phyloP scores from a whole-genome alignment of 2,329 filamentous ascomycete species.

The Monosporascus sp. region DNA sequence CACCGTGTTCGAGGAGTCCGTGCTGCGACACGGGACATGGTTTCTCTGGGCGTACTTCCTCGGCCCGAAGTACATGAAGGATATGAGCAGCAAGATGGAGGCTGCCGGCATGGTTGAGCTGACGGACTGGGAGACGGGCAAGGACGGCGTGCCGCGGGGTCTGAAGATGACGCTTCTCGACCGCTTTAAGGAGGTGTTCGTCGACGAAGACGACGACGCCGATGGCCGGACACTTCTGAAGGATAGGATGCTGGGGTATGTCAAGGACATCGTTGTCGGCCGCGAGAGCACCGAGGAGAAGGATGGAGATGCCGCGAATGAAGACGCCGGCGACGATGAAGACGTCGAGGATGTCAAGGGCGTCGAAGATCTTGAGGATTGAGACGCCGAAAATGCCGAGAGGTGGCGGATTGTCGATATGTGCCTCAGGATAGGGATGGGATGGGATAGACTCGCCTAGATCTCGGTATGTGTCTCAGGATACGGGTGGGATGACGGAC shows the following conservation, averaged over 20 bases:
- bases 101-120: constrained; percentile 14
- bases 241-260: neutral
- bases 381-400: neutral
- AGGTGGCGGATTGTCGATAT: no score
- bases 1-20: constrained; percentile 18
- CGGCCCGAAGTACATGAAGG: neutral
- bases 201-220: neutral
- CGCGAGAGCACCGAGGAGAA: neutral
- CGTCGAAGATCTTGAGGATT: neutral
- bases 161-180: constrained; percentile 18
- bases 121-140: constrained; percentile 18
- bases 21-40: constrained; percentile 25
- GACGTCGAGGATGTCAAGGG: no score
- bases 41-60: constrained; percentile 16
- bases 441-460: no score
- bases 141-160: constrained; percentile 3
- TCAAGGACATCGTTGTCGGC: neutral
- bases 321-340: neutral
- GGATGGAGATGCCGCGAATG: neutral
- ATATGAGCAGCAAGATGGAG: constrained; percentile 9
- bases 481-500: no score
- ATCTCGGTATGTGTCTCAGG: no score
- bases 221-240: neutral
- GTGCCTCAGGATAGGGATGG: no score
- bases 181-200: constrained; percentile 6